phyloP scores from a whole-genome alignment of 352 stramenopile genomes.

The Globisporangium polare region DNA sequence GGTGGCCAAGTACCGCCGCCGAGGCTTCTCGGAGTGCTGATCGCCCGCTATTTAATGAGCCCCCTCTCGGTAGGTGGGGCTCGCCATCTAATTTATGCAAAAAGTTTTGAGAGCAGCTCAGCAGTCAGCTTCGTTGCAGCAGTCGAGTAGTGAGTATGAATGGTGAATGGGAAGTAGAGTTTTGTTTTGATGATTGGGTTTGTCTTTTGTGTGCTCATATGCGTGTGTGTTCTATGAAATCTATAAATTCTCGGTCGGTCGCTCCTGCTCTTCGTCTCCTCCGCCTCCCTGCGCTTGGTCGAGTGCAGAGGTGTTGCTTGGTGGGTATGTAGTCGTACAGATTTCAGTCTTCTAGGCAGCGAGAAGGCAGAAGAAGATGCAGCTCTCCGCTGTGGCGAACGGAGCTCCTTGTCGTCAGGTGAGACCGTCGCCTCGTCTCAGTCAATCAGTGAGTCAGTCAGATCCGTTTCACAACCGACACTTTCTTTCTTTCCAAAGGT shows the following conservation, averaged over 20 bases:
- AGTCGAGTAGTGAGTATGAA: neutral
- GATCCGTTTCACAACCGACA: constrained; percentile 2
- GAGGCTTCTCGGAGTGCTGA: constrained; percentile 31
- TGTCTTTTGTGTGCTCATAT: neutral
- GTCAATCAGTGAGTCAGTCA: neutral
- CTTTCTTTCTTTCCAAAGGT: constrained; percentile 6
- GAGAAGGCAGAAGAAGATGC: constrained; percentile 1
- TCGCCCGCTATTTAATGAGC: too few relatives aligned
- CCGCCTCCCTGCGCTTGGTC: neutral
- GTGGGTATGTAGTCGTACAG: neutral
- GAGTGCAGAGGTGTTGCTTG: neutral
- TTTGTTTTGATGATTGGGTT: constrained; percentile 1
- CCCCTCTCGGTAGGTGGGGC: too few relatives aligned
- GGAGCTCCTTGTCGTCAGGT: neutral
- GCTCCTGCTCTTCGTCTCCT: neutral
- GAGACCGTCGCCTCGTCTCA: neutral
- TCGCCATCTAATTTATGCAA: too few relatives aligned
- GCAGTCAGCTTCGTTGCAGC: too few relatives aligned
- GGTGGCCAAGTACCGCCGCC: constrained; percentile 22
- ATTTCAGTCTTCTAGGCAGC: constrained; percentile 5
- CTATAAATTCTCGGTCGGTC: constrained; percentile 6
- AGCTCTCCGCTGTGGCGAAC: neutral
- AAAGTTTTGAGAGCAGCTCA: too few relatives aligned
- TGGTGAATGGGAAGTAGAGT: neutral
- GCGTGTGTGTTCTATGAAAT: constrained; percentile 13